A percentile compares a stretch with the other conserved stretches of the same genome.
Conservation (phyloP, 2,329 filamentous ascomycete species). For the Pseudogymnoascus sp. region DNA sequence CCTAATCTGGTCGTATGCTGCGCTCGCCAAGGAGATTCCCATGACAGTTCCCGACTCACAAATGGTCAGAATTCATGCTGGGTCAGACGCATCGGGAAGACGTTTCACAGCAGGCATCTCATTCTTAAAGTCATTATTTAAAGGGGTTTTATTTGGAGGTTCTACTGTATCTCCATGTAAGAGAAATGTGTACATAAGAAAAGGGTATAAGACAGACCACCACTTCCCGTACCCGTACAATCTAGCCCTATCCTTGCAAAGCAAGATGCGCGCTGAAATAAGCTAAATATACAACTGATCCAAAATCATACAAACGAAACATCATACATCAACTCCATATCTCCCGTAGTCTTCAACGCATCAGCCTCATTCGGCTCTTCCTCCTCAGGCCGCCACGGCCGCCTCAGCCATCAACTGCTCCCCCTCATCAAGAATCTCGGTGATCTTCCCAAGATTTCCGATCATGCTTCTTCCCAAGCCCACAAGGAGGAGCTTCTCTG, state of each 20-base stretch:
- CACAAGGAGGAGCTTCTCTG: slow-evolving; percentile 88
- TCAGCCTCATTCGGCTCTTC: background rate
- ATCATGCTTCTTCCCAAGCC: slow-evolving; percentile 82
- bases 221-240: slow-evolving; percentile 6
- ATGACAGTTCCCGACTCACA: background rate
- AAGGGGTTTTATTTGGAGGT: background rate
- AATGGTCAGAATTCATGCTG: no score
- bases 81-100: no score
- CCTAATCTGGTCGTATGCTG: no score
- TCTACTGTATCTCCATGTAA: slow-evolving; percentile 1
- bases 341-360: slow-evolving; percentile 5
- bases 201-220: slow-evolving; percentile 7
- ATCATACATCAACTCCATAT: background rate
- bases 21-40: no score
- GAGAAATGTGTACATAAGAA: background rate
- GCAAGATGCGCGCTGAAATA: slow-evolving; percentile 5
- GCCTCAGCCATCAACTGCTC: slow-evolving; percentile 77
- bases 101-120: background rate
- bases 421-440: slow-evolving; percentile 83
- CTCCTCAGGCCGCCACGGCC: slow-evolving; percentile 13
- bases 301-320: slow-evolving; percentile 8
- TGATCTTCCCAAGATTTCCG: slow-evolving; percentile 73
- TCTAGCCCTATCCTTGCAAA: background rate
- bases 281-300: slow-evolving; percentile 8
- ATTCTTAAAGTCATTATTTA: background rate